A percentile compares a stretch with the other conserved stretches of the same genome.
Evolutionary conservation across 2,329 filamentous ascomycete species (phyloP).

Genomic region (Exophiala oligosperma): DNA sequence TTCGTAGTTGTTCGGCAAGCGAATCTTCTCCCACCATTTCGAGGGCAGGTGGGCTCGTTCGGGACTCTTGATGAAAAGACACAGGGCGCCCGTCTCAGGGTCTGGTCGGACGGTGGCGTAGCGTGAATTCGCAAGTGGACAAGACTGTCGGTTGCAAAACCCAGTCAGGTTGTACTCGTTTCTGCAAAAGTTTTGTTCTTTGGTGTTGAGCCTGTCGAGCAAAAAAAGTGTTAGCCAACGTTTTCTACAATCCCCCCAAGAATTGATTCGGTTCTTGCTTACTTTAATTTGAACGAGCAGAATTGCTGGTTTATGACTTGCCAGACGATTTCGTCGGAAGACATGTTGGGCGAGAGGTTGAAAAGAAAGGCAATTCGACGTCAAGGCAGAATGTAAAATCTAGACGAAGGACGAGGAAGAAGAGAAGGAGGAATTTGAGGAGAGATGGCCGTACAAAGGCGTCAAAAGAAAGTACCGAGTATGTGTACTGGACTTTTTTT

Average conservation of each 20-base stretch:
- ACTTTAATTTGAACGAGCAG: conserved; percentile 94
- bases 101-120: conserved; percentile 90
- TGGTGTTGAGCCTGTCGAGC: conserved; percentile 63
- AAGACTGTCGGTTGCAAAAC: conserved; percentile 82
- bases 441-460: too few species aligned
- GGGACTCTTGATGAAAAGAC: conserved; percentile 95
- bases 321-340: conserved; percentile 97
- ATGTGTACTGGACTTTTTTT: background rate
- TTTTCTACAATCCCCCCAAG: background rate
- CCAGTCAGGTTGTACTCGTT: conserved; percentile 89
- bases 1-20: conserved; percentile 85
- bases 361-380: background rate
- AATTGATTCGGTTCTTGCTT: conserved; percentile 32
- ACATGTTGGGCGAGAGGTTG: conserved; percentile 53
- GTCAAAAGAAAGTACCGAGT: too few species aligned
- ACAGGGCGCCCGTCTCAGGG: conserved; percentile 76
- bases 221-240: conserved; percentile 2
- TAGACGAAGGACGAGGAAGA: too few species aligned
- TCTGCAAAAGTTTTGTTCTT: conserved; percentile 89
- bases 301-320: conserved; percentile 94
- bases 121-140: conserved; percentile 84
- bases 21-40: conserved; percentile 93
- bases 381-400: too few species aligned
- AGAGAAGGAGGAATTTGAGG: too few species aligned
- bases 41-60: conserved; percentile 85